Percentiles rank a stretch among this genome's conserved stretches.
Evolutionary conservation across 106 monocot genomes (phyloP).

Genomic region (Vanilla planifolia): DNA sequence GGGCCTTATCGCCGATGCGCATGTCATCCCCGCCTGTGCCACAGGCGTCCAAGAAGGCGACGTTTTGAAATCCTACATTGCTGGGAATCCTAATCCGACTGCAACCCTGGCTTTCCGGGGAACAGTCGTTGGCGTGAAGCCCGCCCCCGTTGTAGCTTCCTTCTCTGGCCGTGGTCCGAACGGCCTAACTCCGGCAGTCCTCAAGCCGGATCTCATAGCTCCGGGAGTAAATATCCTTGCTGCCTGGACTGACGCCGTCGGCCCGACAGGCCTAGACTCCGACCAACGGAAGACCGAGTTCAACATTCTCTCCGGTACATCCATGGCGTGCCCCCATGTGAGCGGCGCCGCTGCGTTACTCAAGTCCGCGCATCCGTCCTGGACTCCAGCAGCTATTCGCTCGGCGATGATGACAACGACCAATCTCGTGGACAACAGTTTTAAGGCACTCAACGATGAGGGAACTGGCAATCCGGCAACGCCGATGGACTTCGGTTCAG

Average conservation of each 20-base stretch:
- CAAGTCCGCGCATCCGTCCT: slow-evolving; percentile 72
- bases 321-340: slow-evolving; percentile 94
- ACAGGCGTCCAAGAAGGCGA: slow-evolving; percentile 77
- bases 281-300: slow-evolving; percentile 83
- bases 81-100: slow-evolving; percentile 33
- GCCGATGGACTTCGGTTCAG: slow-evolving; percentile 71
- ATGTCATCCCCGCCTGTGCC: slow-evolving; percentile 91
- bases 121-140: slow-evolving; percentile 76
- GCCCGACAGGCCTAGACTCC: slow-evolving; percentile 70
- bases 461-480: slow-evolving; percentile 43
- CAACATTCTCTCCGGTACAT: slow-evolving; percentile 94
- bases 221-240: slow-evolving; percentile 96
- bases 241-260: slow-evolving; percentile 86
- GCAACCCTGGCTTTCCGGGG: slow-evolving; percentile 68
- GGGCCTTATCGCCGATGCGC: slow-evolving; percentile 93
- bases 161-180: slow-evolving; percentile 94
- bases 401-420: slow-evolving; percentile 97
- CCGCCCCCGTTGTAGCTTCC: slow-evolving; percentile 88
- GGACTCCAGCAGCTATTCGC: slow-evolving; percentile 82
- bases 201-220: slow-evolving; percentile 92
- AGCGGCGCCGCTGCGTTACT: slow-evolving; percentile 90
- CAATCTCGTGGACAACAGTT: slow-evolving; percentile 45
- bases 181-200: slow-evolving; percentile 62
- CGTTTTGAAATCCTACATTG: slow-evolving; percentile 59
- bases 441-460: slow-evolving; percentile 61